phyloP scores from a whole-genome alignment of 345 rosid species.

The Punica granatum region DNA sequence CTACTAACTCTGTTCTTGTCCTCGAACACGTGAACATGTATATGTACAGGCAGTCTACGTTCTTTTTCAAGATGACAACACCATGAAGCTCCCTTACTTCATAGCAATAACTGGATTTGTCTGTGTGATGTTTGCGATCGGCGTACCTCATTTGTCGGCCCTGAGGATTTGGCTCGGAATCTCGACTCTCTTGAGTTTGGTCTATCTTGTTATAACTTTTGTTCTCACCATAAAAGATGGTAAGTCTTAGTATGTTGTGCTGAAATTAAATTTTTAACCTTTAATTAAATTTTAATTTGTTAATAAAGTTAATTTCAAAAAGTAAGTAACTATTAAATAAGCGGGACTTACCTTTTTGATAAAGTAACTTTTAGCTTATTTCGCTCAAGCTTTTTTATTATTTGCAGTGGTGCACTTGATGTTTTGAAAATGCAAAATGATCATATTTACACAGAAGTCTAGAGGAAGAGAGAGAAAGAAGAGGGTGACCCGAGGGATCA shows the following conservation, averaged over 20 bases:
- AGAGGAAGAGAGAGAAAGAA: too few relatives aligned
- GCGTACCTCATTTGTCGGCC: slow-evolving; percentile 80
- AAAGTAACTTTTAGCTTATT: too few relatives aligned
- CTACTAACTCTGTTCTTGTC: neutral
- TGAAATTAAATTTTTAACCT: too few relatives aligned
- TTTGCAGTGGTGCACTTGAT: too few relatives aligned
- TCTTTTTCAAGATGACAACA: slow-evolving; percentile 36
- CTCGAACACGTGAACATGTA: neutral
- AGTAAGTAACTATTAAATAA: too few relatives aligned
- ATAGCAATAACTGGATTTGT: slow-evolving; percentile 43
- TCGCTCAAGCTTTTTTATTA: too few relatives aligned
- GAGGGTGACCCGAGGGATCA: too few relatives aligned
- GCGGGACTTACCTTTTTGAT: too few relatives aligned
- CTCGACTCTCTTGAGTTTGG: slow-evolving; percentile 61
- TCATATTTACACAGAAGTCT: too few relatives aligned
- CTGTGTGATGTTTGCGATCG: slow-evolving; percentile 64
- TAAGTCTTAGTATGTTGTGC: slow-evolving; percentile 15
- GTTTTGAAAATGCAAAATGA: too few relatives aligned
- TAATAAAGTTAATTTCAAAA: too few relatives aligned
- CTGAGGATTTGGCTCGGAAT: slow-evolving; percentile 80
- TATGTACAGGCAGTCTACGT: slow-evolving; percentile 49
- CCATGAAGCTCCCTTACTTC: slow-evolving; percentile 52
- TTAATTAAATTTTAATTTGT: too few relatives aligned
- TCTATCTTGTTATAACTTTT: slow-evolving; percentile 52
- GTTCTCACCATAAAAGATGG: slow-evolving; percentile 63